phyloP scores from a whole-genome alignment of 345 rosid genomes.

The Euphorbia lathyris region DNA sequence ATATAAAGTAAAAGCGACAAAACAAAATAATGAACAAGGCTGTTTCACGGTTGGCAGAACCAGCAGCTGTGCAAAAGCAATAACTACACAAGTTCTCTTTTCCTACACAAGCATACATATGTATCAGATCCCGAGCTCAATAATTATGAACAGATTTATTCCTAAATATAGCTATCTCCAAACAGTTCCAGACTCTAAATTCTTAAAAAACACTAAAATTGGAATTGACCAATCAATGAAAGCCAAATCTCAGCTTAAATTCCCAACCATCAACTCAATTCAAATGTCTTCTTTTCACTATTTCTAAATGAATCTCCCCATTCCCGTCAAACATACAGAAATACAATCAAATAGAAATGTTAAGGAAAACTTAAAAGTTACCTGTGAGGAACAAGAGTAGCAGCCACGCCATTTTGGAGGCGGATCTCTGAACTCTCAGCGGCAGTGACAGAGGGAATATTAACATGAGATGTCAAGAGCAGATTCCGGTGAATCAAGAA shows the following conservation, averaged over 20 bases:
- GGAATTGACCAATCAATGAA: background rate
- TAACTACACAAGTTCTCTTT: background rate
- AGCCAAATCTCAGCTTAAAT: slow-evolving; percentile 4
- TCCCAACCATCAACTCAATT: background rate
- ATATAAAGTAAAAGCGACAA: slow-evolving; percentile 2
- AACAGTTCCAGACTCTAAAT: background rate
- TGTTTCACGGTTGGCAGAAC: background rate
- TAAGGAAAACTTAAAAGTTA: slow-evolving; percentile 4
- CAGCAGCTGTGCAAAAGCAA: background rate
- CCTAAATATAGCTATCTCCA: background rate
- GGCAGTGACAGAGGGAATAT: slow-evolving; percentile 74
- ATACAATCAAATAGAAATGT: background rate
- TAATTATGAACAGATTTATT: background rate
- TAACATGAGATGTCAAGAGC: slow-evolving; percentile 73
- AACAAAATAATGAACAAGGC: background rate
- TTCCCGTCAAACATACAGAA: background rate
- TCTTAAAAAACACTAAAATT: background rate
- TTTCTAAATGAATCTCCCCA: background rate
- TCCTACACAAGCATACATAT: background rate
- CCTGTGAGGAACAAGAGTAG: slow-evolving; percentile 83
- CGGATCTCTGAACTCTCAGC: slow-evolving; percentile 79
- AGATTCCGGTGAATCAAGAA: slow-evolving; percentile 89
- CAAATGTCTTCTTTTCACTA: background rate
- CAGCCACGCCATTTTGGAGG: slow-evolving; percentile 63
- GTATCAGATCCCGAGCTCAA: slow-evolving; percentile 7